These are phyloP conservation scores for Primulina huaijiensis DNA, from an alignment of 257 asterid species.

Conservation along the genomic window DNA sequence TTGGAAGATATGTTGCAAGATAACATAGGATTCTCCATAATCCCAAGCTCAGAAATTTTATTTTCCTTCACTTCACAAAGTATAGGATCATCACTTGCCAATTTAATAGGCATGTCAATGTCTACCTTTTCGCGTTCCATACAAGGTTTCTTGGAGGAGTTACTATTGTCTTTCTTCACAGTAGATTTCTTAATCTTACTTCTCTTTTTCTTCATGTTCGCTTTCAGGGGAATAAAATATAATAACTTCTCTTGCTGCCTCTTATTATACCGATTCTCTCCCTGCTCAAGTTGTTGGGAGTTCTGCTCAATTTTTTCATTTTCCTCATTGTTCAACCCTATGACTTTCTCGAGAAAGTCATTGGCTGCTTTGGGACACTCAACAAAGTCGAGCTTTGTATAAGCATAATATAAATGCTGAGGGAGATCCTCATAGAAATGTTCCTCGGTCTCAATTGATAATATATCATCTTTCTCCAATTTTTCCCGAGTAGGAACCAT, in stretches of 20 bases:
- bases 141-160: neutral
- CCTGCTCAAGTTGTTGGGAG: neutral
- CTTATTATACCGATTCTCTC: neutral
- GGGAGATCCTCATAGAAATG: constrained; percentile 6
- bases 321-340: neutral
- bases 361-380: neutral
- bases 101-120: neutral
- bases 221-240: neutral
- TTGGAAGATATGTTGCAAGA: neutral
- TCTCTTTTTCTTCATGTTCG: constrained; percentile 8
- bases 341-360: neutral
- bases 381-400: neutral
- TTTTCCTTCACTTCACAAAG: neutral
- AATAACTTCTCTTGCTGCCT: neutral
- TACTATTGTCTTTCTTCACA: neutral
- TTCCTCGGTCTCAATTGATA: constrained; percentile 6
- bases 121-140: neutral
- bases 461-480: neutral
- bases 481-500: neutral
- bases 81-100: neutral
- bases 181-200: neutral
- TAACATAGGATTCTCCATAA: constrained; percentile 5
- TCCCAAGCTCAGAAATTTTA: constrained; percentile 9
- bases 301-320: neutral
- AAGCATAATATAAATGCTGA: neutral